These are phyloP conservation scores for Aristolochia californica DNA, from an alignment of 164 flowering plant species.

Conservation along the genomic window DNA sequence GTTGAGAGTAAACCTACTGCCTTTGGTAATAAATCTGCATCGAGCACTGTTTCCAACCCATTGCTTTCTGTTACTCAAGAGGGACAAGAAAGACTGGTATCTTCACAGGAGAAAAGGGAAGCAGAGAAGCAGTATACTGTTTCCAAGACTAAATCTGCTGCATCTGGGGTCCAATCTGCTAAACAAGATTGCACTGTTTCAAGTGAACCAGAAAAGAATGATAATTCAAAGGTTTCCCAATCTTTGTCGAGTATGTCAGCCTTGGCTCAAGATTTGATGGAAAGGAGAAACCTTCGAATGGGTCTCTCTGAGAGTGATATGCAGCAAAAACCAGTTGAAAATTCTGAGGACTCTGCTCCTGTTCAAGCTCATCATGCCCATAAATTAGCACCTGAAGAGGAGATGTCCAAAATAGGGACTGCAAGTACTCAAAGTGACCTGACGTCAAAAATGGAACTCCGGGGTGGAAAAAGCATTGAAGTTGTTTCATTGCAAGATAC, in stretches of 20 bases:
- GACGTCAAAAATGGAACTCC: background rate
- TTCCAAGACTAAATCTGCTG: constrained; percentile 1
- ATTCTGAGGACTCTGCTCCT: constrained; percentile 5
- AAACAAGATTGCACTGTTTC: constrained; percentile 1
- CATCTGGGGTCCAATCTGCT: too few species aligned
- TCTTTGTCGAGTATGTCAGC: constrained; percentile 13
- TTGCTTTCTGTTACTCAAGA: too few species aligned
- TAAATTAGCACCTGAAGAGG: background rate
- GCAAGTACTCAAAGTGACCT: constrained; percentile 7
- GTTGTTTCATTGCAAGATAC: background rate
- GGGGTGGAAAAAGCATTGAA: background rate
- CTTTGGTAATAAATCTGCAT: constrained; percentile 1
- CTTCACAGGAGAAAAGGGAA: background rate
- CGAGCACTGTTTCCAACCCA: background rate
- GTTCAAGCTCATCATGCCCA: constrained; percentile 6
- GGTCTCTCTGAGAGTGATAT: constrained; percentile 6
- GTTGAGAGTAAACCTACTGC: constrained; percentile 2
- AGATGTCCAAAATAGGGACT: constrained; percentile 1
- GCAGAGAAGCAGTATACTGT: constrained; percentile 3
- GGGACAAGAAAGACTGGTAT: background rate
- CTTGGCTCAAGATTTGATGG: constrained; percentile 18
- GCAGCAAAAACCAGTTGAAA: constrained; percentile 8
- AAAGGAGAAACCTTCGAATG: constrained; percentile 20
- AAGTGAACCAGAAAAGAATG: background rate
- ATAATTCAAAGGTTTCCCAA: constrained; percentile 1